These are phyloP conservation scores for Globisporangium echinulatum DNA, from an alignment of 352 stramenopile genomes.

Conservation along the genomic window DNA sequence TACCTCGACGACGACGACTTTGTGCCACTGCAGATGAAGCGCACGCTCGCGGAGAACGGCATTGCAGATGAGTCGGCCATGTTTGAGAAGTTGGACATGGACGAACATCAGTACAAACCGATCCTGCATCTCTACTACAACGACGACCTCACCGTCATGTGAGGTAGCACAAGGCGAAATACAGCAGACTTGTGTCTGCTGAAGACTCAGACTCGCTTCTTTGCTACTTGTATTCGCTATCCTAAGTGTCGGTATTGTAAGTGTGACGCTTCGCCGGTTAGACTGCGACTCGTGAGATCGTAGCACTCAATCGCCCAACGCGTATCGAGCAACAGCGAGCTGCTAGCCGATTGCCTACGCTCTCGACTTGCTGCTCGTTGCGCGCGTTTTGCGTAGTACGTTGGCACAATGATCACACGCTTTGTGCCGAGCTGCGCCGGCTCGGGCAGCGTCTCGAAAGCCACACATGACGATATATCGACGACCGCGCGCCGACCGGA, in stretches of 20 bases:
- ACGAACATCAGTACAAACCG: conserved; percentile 84
- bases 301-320: no score
- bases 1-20: conserved; percentile 81
- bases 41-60: conserved; percentile 85
- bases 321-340: no score
- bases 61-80: conserved; percentile 74
- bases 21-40: conserved; percentile 82
- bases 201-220: no score
- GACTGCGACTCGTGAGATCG: no score
- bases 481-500: conserved; percentile 12
- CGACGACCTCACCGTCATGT: conserved; percentile 87
- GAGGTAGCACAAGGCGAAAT: conserved; percentile 2
- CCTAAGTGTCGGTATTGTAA: no score
- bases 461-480: neutral
- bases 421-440: conserved; percentile 1
- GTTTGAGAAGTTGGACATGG: conserved; percentile 84
- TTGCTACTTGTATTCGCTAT: no score
- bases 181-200: no score
- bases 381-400: no score
- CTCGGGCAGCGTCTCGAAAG: neutral
- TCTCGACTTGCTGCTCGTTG: no score
- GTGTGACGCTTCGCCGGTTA: no score
- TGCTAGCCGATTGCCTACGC: no score
- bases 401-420: conserved; percentile 11
- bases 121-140: conserved; percentile 92